These are phyloP conservation scores for Malassezia sympodialis DNA, from an alignment of 1,284 basidiomycete genomes.

Conservation along the genomic window DNA sequence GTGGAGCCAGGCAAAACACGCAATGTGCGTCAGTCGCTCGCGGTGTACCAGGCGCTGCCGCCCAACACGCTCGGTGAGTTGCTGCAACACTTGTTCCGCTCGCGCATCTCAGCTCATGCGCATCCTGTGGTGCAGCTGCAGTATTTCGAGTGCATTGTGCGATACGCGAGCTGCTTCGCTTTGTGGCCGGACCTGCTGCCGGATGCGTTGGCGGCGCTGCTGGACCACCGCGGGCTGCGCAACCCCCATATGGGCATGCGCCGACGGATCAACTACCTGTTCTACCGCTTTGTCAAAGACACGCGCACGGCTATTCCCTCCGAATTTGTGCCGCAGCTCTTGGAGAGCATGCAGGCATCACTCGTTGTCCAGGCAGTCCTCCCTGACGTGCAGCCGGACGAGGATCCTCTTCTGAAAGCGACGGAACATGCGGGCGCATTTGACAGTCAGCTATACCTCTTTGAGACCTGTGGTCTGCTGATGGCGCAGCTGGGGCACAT, in stretches of 20 bases:
- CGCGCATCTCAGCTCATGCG: conserved; percentile 70
- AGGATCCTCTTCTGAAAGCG: conserved; percentile 63
- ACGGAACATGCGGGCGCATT: conserved; percentile 65
- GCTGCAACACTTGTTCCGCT: conserved; percentile 70
- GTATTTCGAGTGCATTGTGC: conserved; percentile 81
- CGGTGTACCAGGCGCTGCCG: conserved; percentile 52
- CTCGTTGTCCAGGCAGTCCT: conserved; percentile 52
- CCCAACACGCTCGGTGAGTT: conserved; percentile 84
- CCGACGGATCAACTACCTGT: conserved; percentile 79
- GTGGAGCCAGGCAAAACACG: conserved; percentile 28
- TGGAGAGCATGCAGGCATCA: conserved; percentile 50
- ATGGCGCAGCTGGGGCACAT: conserved; percentile 64
- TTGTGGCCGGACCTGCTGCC: conserved; percentile 66
- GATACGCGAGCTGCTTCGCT: conserved; percentile 90
- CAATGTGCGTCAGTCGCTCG: conserved; percentile 27
- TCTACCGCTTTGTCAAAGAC: conserved; percentile 84
- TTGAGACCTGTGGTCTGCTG: conserved; percentile 79
- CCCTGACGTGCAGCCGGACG: conserved; percentile 54
- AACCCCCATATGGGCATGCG: conserved; percentile 64
- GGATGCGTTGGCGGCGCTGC: conserved; percentile 69
- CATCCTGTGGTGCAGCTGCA: conserved; percentile 81
- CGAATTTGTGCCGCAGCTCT: conserved; percentile 56
- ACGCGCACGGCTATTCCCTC: conserved; percentile 61
- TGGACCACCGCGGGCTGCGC: conserved; percentile 82
- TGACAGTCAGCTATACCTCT: conserved; percentile 87